These are phyloP conservation scores for Parachaetomium inaequale DNA, from an alignment of 495 filamentous ascomycete species.

Conservation along the genomic window DNA sequence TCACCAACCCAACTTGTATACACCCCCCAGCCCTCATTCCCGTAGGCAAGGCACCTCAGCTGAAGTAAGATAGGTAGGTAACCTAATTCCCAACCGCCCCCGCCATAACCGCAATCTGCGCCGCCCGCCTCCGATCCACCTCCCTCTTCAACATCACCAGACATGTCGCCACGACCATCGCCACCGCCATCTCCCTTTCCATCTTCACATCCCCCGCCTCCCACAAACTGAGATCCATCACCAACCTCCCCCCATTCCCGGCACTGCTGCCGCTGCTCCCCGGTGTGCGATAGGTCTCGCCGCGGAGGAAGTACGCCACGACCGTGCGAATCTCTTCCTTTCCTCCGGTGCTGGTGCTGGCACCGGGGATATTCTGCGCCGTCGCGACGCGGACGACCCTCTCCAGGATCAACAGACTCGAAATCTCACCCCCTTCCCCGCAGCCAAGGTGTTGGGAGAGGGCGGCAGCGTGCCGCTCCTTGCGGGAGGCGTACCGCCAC, in stretches of 20 bases:
- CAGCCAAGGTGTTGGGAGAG: too few relatives aligned
- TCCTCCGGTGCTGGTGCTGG: neutral
- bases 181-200: slow-evolving; percentile 36
- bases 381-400: slow-evolving; percentile 21
- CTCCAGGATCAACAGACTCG: slow-evolving; percentile 40
- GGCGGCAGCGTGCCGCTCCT: slow-evolving; percentile 30
- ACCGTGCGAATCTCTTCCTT: slow-evolving; percentile 26
- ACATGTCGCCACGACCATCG: slow-evolving; percentile 50
- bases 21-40: neutral
- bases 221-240: slow-evolving; percentile 35
- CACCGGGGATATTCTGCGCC: neutral
- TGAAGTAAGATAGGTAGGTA: too few relatives aligned
- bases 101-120: slow-evolving; percentile 44
- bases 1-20: too few relatives aligned
- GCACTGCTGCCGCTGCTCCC: slow-evolving; percentile 42
- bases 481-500: slow-evolving; percentile 47
- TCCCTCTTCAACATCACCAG: slow-evolving; percentile 58
- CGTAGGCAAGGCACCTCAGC: neutral
- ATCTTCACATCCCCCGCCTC: slow-evolving; percentile 22
- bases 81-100: slow-evolving; percentile 14
- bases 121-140: slow-evolving; percentile 49
- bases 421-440: slow-evolving; percentile 7
- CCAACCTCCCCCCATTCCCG: slow-evolving; percentile 52
- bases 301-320: slow-evolving; percentile 48
- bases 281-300: slow-evolving; percentile 39